A percentile compares a stretch with the other conserved stretches of the same genome.
Conservation (phyloP, 2,329 filamentous ascomycete species). For the Fusarium lyarnte region DNA sequence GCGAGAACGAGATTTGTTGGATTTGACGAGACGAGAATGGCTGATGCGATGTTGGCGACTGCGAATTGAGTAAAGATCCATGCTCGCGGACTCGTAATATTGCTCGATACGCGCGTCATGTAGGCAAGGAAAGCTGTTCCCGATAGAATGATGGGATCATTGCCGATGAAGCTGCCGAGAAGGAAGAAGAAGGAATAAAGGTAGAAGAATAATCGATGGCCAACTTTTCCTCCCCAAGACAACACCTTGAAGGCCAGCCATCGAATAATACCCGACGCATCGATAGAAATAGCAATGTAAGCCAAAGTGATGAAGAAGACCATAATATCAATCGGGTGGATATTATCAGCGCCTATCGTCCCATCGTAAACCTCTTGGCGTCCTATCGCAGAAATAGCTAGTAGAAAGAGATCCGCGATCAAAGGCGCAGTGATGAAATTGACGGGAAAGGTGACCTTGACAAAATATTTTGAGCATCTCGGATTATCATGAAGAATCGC, state of each 20-base stretch:
- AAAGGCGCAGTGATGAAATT: conserved; percentile 78
- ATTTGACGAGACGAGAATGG: conserved; percentile 80
- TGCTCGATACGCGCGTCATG: conserved; percentile 79
- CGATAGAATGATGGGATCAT: conserved; percentile 79
- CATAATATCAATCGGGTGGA: conserved; percentile 78
- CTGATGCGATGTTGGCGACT: conserved; percentile 77
- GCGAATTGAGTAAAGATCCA: conserved; percentile 80
- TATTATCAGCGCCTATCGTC: conserved; percentile 71
- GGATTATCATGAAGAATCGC: conserved; percentile 30
- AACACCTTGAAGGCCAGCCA: conserved; percentile 77
- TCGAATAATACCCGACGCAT: conserved; percentile 77
- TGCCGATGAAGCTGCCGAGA: conserved; percentile 75
- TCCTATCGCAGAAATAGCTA: conserved; percentile 75
- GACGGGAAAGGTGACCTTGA: conserved; percentile 68
- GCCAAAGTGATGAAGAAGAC: conserved; percentile 77
- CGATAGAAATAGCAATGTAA: conserved; percentile 81
- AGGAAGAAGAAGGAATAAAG: conserved; percentile 78
- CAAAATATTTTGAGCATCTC: conserved; percentile 51
- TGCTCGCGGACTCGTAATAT: conserved; percentile 74
- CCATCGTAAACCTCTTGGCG: conserved; percentile 73
- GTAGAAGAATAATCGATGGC: conserved; percentile 75
- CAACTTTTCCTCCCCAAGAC: conserved; percentile 72
- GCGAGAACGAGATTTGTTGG: conserved; percentile 80
- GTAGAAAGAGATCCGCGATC: conserved; percentile 75
- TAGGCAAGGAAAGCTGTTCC: conserved; percentile 80